Evolutionary conservation across 2,329 filamentous ascomycete species (phyloP), one percentile per base, ranked within the genome.

Genomic region (Paraphoma sp.): DNA sequence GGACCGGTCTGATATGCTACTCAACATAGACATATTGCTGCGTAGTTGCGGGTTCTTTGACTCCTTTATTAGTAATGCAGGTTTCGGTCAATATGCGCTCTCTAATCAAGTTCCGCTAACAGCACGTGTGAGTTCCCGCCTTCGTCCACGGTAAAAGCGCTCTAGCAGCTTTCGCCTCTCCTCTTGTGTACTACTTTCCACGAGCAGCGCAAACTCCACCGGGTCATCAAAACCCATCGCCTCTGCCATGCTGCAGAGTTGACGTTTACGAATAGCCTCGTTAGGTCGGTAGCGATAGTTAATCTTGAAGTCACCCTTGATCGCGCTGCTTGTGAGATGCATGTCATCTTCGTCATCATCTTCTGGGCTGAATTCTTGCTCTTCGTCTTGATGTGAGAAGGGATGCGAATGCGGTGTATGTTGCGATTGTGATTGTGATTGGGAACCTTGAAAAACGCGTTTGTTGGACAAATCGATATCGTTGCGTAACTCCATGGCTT

Each of bases 221-320:
- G 89, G 88, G 71, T 86, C 89, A 1, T 83, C 80, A 71, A 92
- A 96, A 0, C 91, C 92, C 74, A 92, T 91, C 52, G 86, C 86
- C 67, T 83, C 84, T 1, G 93, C 92, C 91, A 98, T 97, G 28
- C 88, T 90, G 76, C 93, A 96, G 69, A 99, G 96, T 69, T 98
- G 93, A 16, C 94, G 84, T 50, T 84, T 83, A 77, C 87, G 86
- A 8, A 97, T 90, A 8, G 89, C 86, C 50, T 84, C 81, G 0
- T 91, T 89, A 0, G 94, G 94, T 40, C 89, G 86, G 70, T 91
- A 96, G 16, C 80, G 78, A 71, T 86, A 87, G 54, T 72, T 82
- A 16, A 85, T 73, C 23, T 76, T 81, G 48, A 79, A 76, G 18
- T 80, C 76, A 33, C 59, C 61, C 54, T 56, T 60, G 14, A 46